Evolutionary conservation across 768 basidiomycete species (phyloP).

Genomic region (Tylopilus vinaceipallidus): DNA sequence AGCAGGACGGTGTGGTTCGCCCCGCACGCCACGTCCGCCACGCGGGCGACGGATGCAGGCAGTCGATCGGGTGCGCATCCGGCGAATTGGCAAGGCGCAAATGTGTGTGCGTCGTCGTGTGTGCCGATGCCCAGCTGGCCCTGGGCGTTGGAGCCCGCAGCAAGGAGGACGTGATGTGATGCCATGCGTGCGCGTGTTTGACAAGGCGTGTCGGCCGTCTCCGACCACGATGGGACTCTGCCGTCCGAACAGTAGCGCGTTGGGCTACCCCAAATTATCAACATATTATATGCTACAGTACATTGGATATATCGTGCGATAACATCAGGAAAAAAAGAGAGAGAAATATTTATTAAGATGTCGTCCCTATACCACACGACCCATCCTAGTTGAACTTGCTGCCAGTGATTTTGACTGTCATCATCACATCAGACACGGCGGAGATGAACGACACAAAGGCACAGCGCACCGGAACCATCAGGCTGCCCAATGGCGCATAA

Average conservation of each 20-base stretch:
- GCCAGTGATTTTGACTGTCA: constrained; percentile 54
- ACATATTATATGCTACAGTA: constrained; percentile 11
- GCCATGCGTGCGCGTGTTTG: constrained; percentile 1
- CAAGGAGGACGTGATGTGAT: constrained; percentile 25
- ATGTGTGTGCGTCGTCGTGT: constrained; percentile 39
- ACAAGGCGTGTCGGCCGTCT: neutral
- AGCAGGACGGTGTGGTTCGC: constrained; percentile 81
- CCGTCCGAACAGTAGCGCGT: neutral
- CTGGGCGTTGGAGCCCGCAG: constrained; percentile 49
- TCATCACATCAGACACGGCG: constrained; percentile 1
- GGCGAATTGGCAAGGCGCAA: constrained; percentile 38
- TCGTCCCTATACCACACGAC: neutral
- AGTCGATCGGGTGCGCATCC: constrained; percentile 21
- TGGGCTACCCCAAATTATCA: neutral
- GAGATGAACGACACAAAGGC: neutral
- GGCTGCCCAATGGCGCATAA: constrained; percentile 70
- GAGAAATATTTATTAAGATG: constrained; percentile 17
- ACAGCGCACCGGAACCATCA: constrained; percentile 57
- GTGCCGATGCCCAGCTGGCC: constrained; percentile 46
- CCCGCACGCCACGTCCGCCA: constrained; percentile 61
- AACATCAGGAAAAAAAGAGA: constrained; percentile 8
- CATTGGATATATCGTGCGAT: constrained; percentile 16
- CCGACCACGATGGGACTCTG: constrained; percentile 3
- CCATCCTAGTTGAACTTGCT: constrained; percentile 45
- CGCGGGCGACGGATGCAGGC: constrained; percentile 21